Base-by-base conservation (phyloP, 2,329 filamentous ascomycete species). In the Epichloe elymi region DNA sequence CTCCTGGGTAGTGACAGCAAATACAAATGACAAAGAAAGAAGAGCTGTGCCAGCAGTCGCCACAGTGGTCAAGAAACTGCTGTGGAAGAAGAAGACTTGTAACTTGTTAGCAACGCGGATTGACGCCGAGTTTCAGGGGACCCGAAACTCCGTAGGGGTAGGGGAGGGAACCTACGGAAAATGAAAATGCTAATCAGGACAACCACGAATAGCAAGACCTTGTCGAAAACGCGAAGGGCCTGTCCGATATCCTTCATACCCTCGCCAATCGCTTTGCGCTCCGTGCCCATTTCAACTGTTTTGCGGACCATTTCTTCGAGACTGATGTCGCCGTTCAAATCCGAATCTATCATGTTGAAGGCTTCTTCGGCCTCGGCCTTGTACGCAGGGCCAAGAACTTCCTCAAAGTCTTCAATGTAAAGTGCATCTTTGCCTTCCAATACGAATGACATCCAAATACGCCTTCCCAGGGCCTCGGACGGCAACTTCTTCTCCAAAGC, bases 181-280 rank as follows among this genome's bases (percentile, higher is more conserved):
- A 95, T 83, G 63, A 95, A 86, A 62, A 96, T 70, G 59, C 85
- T 79, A 53, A 94, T 78, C 49, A 97, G 74, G 49, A 89, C 74
- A 38, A 95, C 87, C 41, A 96, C 79, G 50, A 86, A 83, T 54
- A 88, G 78, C 19, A 97, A 75, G 49, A 98, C 80, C 56, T 85
- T 84, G 69, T 98, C 91, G 40, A 98, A 82, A 10, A 94, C 91
- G 57, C 83, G 80, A 63, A 97, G 88, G 37, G 93, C 93, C 67
- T 96, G 88, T 59, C 93, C 88, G 58, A 98, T 93, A 67, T 98
- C 93, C 70, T 95, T 89, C 88, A 97, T 94, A 68, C 89, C 95
- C 66, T 86, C 87, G 39, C 82, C 80, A 59, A 97, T 90, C 3
- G 90, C 82, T 70, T 95, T 94, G 62, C 91, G 80, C 65, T 91